These are phyloP conservation scores for Diaporthe citri DNA, from an alignment of 2,329 filamentous ascomycete genomes.

Conservation along the genomic window DNA sequence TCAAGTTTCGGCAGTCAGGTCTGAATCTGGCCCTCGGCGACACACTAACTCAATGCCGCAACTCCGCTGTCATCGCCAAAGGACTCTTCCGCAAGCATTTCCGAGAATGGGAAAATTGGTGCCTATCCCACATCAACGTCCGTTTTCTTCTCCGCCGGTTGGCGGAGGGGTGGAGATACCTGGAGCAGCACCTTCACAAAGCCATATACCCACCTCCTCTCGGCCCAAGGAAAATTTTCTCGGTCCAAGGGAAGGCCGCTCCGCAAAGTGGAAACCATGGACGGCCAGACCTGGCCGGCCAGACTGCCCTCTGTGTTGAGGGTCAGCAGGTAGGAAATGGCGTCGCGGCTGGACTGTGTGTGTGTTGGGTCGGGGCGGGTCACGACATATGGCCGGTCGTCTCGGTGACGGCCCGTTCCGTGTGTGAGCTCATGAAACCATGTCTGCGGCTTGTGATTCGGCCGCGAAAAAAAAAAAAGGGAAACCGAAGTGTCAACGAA, in stretches of 20 bases:
- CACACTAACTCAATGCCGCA: neutral
- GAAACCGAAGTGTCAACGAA: neutral
- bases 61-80: neutral
- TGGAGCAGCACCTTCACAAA: neutral
- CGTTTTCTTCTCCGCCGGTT: neutral
- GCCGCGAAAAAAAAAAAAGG: neutral
- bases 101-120: neutral
- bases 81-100: neutral
- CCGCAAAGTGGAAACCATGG: slow-evolving; percentile 11
- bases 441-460: slow-evolving; percentile 17
- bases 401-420: slow-evolving; percentile 32
- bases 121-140: neutral
- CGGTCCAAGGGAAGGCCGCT: slow-evolving; percentile 9
- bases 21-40: neutral
- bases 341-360: slow-evolving; percentile 1
- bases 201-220: neutral
- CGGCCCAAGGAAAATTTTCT: neutral
- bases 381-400: slow-evolving; percentile 23
- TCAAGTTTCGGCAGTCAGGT: neutral
- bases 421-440: slow-evolving; percentile 30
- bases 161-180: neutral
- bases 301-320: neutral
- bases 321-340: neutral
- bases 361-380: neutral
- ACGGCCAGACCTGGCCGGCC: neutral